A percentile compares a stretch with the other conserved stretches of the same genome.
phyloP scores from a whole-genome alignment of 2,329 filamentous ascomycete species.

The Coniochaeta sp. region DNA sequence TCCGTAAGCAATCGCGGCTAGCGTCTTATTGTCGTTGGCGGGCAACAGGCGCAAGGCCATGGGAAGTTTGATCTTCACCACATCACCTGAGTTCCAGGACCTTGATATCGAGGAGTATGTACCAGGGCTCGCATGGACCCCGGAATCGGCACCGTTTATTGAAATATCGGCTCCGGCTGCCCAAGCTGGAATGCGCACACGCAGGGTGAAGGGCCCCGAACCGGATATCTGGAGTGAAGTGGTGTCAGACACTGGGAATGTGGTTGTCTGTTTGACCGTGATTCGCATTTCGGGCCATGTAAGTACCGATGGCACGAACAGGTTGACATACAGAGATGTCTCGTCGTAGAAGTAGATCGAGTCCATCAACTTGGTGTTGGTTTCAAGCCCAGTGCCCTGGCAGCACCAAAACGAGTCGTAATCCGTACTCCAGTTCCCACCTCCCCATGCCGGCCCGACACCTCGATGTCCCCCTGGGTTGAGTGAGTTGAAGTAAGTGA shows the following conservation, averaged over 20 bases:
- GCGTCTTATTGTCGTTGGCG: constrained; percentile 35
- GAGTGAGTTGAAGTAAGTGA: constrained; percentile 45
- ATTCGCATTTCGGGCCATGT: constrained; percentile 32
- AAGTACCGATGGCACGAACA: constrained; percentile 38
- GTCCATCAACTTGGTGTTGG: constrained; percentile 45
- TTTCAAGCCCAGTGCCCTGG: constrained; percentile 42
- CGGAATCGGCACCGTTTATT: constrained; percentile 29
- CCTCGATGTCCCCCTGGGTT: constrained; percentile 38
- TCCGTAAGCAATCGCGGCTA: constrained; percentile 39
- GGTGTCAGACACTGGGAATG: constrained; percentile 32
- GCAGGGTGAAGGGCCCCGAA: constrained; percentile 20
- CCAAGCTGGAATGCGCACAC: constrained; percentile 41
- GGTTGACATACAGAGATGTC: constrained; percentile 36
- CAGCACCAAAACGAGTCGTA: constrained; percentile 48
- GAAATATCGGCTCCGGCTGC: constrained; percentile 26
- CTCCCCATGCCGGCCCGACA: constrained; percentile 44
- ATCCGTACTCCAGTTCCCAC: constrained; percentile 46
- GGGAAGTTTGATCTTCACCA: constrained; percentile 32
- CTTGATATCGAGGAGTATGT: constrained; percentile 32
- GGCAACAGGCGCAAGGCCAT: constrained; percentile 33
- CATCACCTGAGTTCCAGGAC: constrained; percentile 34
- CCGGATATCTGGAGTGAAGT: constrained; percentile 29
- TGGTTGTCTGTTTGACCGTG: constrained; percentile 32
- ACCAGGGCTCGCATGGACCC: constrained; percentile 21
- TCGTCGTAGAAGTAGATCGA: constrained; percentile 40